Percentiles rank a stretch among this genome's conserved stretches.
Evolutionary conservation across 1,284 basidiomycete species (phyloP).

Genomic region (Leccinum pachyderme): DNA sequence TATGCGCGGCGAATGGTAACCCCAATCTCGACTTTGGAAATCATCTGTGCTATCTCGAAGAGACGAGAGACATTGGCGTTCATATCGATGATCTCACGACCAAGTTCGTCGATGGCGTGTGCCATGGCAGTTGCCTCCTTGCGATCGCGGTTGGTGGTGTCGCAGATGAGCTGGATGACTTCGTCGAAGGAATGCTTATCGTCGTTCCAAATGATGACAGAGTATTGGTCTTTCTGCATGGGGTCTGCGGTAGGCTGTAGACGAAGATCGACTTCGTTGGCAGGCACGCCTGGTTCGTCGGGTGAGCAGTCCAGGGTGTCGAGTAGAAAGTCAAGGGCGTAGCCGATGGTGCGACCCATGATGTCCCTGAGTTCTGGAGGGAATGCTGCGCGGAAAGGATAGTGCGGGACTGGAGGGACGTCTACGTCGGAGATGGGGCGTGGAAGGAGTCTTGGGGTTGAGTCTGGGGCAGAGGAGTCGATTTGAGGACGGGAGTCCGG

Average conservation of each 20-base stretch:
- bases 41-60: conserved; percentile 76
- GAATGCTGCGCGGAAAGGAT: conserved; percentile 53
- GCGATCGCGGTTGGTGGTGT: conserved; percentile 58
- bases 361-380: conserved; percentile 68
- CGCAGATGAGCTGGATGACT: conserved; percentile 77
- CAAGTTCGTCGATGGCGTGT: conserved; percentile 75
- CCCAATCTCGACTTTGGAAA: conserved; percentile 88
- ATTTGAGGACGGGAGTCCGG: conserved; percentile 4
- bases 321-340: conserved; percentile 82
- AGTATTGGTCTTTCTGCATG: conserved; percentile 76
- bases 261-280: conserved; percentile 67
- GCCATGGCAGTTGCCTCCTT: conserved; percentile 68
- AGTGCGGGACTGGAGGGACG: conserved; percentile 56
- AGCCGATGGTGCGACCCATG: conserved; percentile 72
- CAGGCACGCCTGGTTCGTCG: conserved; percentile 71
- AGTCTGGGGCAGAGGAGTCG: conserved; percentile 21
- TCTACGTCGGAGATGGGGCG: conserved; percentile 42
- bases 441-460: conserved; percentile 36
- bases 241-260: conserved; percentile 72
- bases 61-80: conserved; percentile 66
- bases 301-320: conserved; percentile 85
- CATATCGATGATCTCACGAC: conserved; percentile 85
- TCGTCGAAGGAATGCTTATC: conserved; percentile 96
- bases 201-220: conserved; percentile 93
- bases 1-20: conserved; percentile 88